phyloP scores from a whole-genome alignment of 495 filamentous ascomycete genomes.

The Penicillium cinerascens region DNA sequence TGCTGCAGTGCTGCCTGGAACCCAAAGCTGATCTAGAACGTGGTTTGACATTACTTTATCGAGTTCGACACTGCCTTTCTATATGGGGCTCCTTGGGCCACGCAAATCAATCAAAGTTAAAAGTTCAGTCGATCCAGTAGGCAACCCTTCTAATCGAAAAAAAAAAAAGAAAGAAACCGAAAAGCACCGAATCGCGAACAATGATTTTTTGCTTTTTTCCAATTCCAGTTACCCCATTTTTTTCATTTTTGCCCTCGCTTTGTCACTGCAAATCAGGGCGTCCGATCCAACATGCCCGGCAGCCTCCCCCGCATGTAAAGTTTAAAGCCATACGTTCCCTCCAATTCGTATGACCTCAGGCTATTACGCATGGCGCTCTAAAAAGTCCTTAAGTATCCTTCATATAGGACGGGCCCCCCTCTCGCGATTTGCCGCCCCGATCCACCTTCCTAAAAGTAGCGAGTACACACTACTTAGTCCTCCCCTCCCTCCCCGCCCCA shows the following conservation, averaged over 20 bases:
- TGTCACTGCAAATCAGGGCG: constrained; percentile 32
- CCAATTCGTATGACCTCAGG: constrained; percentile 20
- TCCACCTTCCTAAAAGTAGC: neutral
- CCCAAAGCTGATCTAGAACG: neutral
- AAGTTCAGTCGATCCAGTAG: neutral
- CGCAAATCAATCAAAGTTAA: neutral
- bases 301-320: constrained; percentile 36
- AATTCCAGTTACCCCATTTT: neutral
- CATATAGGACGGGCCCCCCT: neutral
- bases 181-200: too few species aligned
- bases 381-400: neutral
- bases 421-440: neutral
- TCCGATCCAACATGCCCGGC: constrained; percentile 29
- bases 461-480: neutral
- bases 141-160: neutral
- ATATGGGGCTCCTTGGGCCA: neutral
- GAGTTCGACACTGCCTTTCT: neutral
- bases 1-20: too few species aligned
- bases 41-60: neutral
- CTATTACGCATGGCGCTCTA: constrained; percentile 15
- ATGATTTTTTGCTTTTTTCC: neutral
- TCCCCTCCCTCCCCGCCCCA: neutral
- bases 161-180: neutral
- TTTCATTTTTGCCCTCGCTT: constrained; percentile 16
- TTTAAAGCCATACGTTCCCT: constrained; percentile 12